Percentiles rank a stretch among this genome's conserved stretches.
These are phyloP conservation scores for Domatiomyces globalis DNA, from an alignment of 2,329 filamentous ascomycete species.

Conservation along the genomic window DNA sequence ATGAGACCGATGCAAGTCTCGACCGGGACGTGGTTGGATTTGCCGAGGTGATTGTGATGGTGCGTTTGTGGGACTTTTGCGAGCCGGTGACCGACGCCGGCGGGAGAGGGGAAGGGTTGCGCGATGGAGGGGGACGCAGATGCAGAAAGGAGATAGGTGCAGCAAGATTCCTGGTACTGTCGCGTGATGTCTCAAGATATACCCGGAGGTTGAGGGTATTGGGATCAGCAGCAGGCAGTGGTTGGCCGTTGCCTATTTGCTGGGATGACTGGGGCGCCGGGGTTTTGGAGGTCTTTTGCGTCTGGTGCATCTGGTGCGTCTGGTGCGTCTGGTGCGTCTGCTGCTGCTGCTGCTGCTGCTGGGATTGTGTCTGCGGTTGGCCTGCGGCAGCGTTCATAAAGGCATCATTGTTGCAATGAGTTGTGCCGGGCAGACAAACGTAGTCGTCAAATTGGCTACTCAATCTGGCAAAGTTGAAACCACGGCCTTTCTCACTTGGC, in stretches of 20 bases:
- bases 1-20: not conserved
- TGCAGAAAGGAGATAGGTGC: constrained; percentile 1
- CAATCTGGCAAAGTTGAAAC: constrained; percentile 35
- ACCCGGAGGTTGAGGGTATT: constrained; percentile 8
- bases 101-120: not conserved
- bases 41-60: constrained; percentile 5
- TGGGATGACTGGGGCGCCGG: not conserved
- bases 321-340: not conserved
- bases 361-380: not conserved
- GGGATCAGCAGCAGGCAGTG: constrained; percentile 1
- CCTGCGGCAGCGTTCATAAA: not conserved
- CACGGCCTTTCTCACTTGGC: constrained; percentile 22
- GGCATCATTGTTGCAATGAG: constrained; percentile 20
- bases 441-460: constrained; percentile 31
- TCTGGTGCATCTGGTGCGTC: no score
- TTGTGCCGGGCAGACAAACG: constrained; percentile 32
- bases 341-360: not conserved
- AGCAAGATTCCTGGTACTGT: not conserved
- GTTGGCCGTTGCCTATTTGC: not conserved
- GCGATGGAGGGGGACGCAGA: constrained; percentile 1
- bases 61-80: constrained; percentile 1
- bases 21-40: not conserved
- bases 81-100: constrained; percentile 1
- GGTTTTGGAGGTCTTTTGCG: not conserved
- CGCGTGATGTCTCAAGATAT: constrained; percentile 4